Evolutionary conservation across 306 rosid genomes (phyloP), one percentile per base, ranked within the genome.

Genomic region (Ormosia semicastrata): DNA sequence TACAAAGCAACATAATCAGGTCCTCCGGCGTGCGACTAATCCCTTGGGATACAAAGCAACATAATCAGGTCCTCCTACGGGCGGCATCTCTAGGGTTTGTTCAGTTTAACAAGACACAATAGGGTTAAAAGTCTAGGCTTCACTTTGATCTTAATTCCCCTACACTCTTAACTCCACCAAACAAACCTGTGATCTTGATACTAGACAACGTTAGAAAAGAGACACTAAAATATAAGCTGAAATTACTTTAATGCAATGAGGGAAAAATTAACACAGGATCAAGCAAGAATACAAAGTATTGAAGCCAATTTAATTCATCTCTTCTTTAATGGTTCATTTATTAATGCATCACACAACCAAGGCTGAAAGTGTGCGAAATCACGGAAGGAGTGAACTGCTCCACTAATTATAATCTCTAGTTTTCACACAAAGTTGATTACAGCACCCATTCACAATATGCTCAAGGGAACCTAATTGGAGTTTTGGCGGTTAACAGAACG

Each of bases 291-390:
- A 46, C 46, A 10, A 44, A 8, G 13, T 74, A 34, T 44, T 66
- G 72, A 60, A 57, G 29, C 68, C 85, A 67, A 30, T 11, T 44
- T 24, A 7, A 73, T 56, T 62, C 57, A 66, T 65, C 47, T 54
- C 54, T 36, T 65, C 77, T 64, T 64, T 6, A 36, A 73, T 43
- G 34, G 69, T 50, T 66, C 71, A 71, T 17, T 4, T 4, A 18
- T 49, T 50, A 47, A 67, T 29, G 49, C 37, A 73, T 52, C 43
- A 85, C 56, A 41, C 24, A 46, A 14, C 40, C 43, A 4, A 7
- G 80, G 30, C 24, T 32, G 29, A 53, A 24, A 49, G 46, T 62
- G 65, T 37, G 66, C 52, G 39, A 81, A 18, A 56, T 78, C 75
- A 65, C 6, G 13, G 18, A 3, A 72, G 67, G 43, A 81, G 53